phyloP scores from a whole-genome alignment of 78 protist genomes.

The Planoprotostelium fungivorum region DNA sequence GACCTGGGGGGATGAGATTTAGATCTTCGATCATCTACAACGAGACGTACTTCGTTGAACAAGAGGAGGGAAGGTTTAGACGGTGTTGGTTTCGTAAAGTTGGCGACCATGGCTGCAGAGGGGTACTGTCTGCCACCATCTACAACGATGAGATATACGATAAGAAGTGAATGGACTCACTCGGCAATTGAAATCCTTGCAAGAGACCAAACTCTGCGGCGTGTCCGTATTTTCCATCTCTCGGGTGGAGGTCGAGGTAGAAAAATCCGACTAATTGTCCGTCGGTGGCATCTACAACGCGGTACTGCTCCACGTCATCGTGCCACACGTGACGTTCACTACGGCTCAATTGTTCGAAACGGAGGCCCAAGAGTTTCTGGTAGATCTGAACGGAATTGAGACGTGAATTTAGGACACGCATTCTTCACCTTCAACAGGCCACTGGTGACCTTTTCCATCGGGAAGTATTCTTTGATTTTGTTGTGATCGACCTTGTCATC shows the following conservation, averaged over 20 bases:
- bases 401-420: neutral
- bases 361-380: slow-evolving; percentile 30
- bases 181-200: neutral
- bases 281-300: neutral
- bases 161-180: neutral
- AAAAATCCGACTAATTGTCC: slow-evolving; percentile 42
- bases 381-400: slow-evolving; percentile 5
- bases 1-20: slow-evolving; percentile 37
- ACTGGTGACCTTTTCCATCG: slow-evolving; percentile 40
- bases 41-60: neutral
- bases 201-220: slow-evolving; percentile 8
- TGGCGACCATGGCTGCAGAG: slow-evolving; percentile 24
- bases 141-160: no score
- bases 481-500: slow-evolving; percentile 34
- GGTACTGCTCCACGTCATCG: slow-evolving; percentile 35
- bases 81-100: slow-evolving; percentile 56
- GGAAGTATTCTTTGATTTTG: slow-evolving; percentile 42
- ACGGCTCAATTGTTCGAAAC: slow-evolving; percentile 13
- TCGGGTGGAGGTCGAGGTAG: slow-evolving; percentile 67
- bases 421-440: slow-evolving; percentile 16
- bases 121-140: slow-evolving; percentile 9
- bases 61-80: slow-evolving; percentile 50
- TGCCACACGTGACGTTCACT: slow-evolving; percentile 18
- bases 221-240: slow-evolving; percentile 69
- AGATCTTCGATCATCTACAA: neutral